Evolutionary conservation across 208 protist genomes (phyloP).

Genomic region (Chromosphaera perkinsii): DNA sequence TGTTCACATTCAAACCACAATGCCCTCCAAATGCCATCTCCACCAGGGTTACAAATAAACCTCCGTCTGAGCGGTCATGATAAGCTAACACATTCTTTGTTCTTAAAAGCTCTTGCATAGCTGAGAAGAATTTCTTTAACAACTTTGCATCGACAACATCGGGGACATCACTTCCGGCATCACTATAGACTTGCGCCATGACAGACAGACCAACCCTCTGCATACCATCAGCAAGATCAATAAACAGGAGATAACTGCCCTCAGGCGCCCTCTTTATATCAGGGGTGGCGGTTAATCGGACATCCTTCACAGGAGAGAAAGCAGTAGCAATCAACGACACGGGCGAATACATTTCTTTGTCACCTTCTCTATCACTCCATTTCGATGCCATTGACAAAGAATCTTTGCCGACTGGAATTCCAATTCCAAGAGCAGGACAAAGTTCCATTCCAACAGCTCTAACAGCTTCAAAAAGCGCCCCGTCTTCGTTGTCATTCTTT

Average conservation of each 20-base stretch:
- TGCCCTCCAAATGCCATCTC: conserved; percentile 61
- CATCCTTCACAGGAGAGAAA: conserved; percentile 38
- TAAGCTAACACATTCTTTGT: conserved; percentile 38
- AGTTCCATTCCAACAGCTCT: conserved; percentile 43
- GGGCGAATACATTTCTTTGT: conserved; percentile 36
- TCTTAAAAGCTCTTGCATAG: conserved; percentile 24
- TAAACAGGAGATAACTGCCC: conserved; percentile 24
- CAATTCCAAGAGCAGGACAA: conserved; percentile 37
- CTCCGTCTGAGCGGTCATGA: conserved; percentile 59
- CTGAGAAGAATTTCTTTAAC: conserved; percentile 34
- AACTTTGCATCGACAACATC: conserved; percentile 34
- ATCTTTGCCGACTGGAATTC: conserved; percentile 52
- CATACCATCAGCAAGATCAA: conserved; percentile 32
- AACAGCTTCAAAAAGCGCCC: conserved; percentile 36
- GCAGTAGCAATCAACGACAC: conserved; percentile 42
- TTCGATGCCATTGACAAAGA: conserved; percentile 46
- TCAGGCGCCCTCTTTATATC: conserved; percentile 8
- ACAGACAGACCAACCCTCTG: conserved; percentile 44
- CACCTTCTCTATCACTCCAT: conserved; percentile 19
- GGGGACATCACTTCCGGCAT: conserved; percentile 18
- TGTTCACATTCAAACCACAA: conserved; percentile 31
- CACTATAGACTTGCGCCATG: conserved; percentile 44
- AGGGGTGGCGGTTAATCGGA: conserved; percentile 38
- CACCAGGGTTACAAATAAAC: conserved; percentile 38
- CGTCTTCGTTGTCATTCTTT: conserved; percentile 27